These are phyloP conservation scores for Ottelia alismoides DNA, from an alignment of 106 monocot genomes.

Conservation along the genomic window DNA sequence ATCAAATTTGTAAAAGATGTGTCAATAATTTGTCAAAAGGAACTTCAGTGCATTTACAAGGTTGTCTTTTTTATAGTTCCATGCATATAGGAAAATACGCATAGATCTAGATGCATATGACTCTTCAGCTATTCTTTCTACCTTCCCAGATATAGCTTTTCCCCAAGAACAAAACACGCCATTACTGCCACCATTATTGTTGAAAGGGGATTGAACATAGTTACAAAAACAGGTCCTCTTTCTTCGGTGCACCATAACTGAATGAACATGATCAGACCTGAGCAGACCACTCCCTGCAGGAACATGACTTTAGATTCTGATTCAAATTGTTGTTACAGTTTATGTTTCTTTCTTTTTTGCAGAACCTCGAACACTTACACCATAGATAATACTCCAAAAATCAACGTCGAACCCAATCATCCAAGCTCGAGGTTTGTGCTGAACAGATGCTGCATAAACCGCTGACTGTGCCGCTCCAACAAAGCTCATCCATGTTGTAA, in stretches of 20 bases:
- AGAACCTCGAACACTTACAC: slow-evolving; percentile 32
- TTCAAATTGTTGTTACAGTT: no score
- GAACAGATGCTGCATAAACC: slow-evolving; percentile 45
- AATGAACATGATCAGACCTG: slow-evolving; percentile 60
- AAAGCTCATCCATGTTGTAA: slow-evolving; percentile 86
- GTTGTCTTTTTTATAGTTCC: no score
- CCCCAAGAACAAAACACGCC: slow-evolving; percentile 65
- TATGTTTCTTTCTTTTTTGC: no score
- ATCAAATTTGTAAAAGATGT: no score
- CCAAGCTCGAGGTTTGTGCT: slow-evolving; percentile 60
- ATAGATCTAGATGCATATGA: no score
- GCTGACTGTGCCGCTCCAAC: slow-evolving; percentile 67
- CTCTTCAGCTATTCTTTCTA: no score
- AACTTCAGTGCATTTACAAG: no score
- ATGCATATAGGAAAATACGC: no score
- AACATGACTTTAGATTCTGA: no score
- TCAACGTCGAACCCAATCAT: slow-evolving; percentile 47
- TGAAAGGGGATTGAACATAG: slow-evolving; percentile 79
- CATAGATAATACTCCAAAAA: slow-evolving; percentile 68
- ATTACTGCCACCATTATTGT: slow-evolving; percentile 74
- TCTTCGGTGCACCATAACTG: slow-evolving; percentile 77
- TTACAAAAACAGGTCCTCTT: slow-evolving; percentile 90
- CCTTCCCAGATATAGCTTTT: slow-evolving; percentile 72
- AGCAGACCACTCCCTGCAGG: slow-evolving; percentile 57
- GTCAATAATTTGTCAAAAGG: no score